Evolutionary conservation across 176 grass and related monocot genomes (phyloP), one percentile per base, ranked within the genome.

Genomic region (Avena eriantha): DNA sequence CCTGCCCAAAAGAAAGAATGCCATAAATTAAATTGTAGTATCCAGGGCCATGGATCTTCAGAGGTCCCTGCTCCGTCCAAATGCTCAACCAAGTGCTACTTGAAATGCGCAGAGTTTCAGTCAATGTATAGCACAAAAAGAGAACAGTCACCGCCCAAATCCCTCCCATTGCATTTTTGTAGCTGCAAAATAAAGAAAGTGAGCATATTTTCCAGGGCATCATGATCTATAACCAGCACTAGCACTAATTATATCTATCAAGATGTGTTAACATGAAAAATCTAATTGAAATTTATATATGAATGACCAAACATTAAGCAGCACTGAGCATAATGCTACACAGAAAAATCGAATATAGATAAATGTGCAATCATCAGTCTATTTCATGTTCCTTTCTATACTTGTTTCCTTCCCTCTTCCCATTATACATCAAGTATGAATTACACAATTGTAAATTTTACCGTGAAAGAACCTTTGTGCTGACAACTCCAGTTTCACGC

Each of bases 71-170:
- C 88, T 93, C 94, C 18, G 97, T 99, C 97, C 97, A 99, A 89
- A 93, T 5, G 83, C 97, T 99, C 82, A 99, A 76, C 97, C 97
- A 99, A 71, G 92, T 94, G 85, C 92, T 99, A 93, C 97, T 99
- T 90, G 88, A 96, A 89, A 99, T 80, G 26, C 97, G 92, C 69
- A 99, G 90, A 83, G 87, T 80, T 91, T 99, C 97, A 90, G 94
- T 94, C 67, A 99, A 54, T 48, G 72, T 73, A 78, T 94, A 99
- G 80, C 94, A 99, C 81, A 87, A 86, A 36, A 96, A 90, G 63
- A 99, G 86, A 81, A 96, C 78, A 16, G 59, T 17, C 24, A 99
- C 94, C 50, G 93, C 97, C 97, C 94, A 96, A n/a, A 93, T 76
- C 50, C 97, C 97, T 88, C 97, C 97, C 80, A 99, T 87, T 72